Evolutionary conservation across 495 filamentous ascomycete genomes (phyloP).

Genomic region (Daldinia concentrica): DNA sequence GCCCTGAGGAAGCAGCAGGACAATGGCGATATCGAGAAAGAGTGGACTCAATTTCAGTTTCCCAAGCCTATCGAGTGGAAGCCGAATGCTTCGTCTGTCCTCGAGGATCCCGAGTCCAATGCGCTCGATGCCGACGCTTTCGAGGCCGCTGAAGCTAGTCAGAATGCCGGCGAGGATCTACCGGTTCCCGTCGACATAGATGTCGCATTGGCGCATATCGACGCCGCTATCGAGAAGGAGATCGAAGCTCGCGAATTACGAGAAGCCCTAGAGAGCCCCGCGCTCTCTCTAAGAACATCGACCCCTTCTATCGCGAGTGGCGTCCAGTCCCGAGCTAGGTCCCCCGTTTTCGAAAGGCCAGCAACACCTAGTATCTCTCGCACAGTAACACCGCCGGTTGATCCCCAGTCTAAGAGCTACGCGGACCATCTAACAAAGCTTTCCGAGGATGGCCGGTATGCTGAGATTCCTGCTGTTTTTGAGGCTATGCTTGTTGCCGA

Average conservation of each 20-base stretch:
- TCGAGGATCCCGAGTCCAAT: slow-evolving; percentile 61
- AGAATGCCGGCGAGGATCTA: slow-evolving; percentile 25
- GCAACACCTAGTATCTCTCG: slow-evolving; percentile 56
- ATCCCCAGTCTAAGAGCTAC: slow-evolving; percentile 71
- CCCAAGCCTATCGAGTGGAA: slow-evolving; percentile 88
- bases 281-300: slow-evolving; percentile 46
- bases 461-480: slow-evolving; percentile 89
- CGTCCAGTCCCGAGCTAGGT: slow-evolving; percentile 50
- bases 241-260: slow-evolving; percentile 57
- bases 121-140: slow-evolving; percentile 50
- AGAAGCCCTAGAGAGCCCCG: slow-evolving; percentile 55
- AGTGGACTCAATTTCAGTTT: slow-evolving; percentile 93
- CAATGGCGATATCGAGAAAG: slow-evolving; percentile 70
- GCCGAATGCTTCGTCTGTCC: slow-evolving; percentile 60
- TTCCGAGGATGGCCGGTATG: slow-evolving; percentile 70
- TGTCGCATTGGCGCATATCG: slow-evolving; percentile 59
- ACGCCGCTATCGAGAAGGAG: slow-evolving; percentile 59
- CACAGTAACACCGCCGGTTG: slow-evolving; percentile 56
- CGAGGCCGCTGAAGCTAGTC: slow-evolving; percentile 42
- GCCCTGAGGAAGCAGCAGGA: slow-evolving; percentile 83
- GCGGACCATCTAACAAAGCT: slow-evolving; percentile 80
- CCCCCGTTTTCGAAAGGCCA: slow-evolving; percentile 50
- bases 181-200: slow-evolving; percentile 44
- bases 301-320: slow-evolving; percentile 53
- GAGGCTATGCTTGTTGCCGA: slow-evolving; percentile 82